phyloP scores from a whole-genome alignment of 495 filamentous ascomycete species.

The Annulohypoxylon maeteangense region DNA sequence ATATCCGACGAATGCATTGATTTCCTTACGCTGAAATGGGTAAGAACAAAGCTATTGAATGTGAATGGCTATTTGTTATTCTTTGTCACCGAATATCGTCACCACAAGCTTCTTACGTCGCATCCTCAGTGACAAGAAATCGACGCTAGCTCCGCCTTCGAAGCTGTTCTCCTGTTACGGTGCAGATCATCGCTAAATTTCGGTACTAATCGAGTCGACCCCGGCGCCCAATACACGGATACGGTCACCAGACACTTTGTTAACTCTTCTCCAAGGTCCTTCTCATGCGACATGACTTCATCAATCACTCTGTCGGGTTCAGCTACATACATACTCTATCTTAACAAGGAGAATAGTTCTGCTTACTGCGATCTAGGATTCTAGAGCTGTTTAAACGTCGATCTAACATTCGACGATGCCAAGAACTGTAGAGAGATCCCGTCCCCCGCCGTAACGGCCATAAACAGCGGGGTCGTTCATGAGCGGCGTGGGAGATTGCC shows the following conservation, averaged over 20 bases:
- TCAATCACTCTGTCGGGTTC: slow-evolving; percentile 9
- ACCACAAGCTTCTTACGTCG: slow-evolving; percentile 23
- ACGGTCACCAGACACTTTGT: neutral
- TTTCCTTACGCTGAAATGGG: neutral
- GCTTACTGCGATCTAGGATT: neutral
- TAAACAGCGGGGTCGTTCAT: slow-evolving; percentile 22
- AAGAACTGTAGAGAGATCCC: slow-evolving; percentile 18
- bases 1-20: slow-evolving; percentile 9
- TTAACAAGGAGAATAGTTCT: neutral
- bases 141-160: slow-evolving; percentile 8
- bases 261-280: neutral
- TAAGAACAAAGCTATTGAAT: neutral
- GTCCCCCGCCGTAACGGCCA: slow-evolving; percentile 19
- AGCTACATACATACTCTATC: slow-evolving; percentile 20
- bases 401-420: slow-evolving; percentile 25
- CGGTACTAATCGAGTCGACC: slow-evolving; percentile 20
- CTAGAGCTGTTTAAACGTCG: neutral
- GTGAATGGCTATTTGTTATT: slow-evolving; percentile 1
- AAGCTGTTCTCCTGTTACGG: slow-evolving; percentile 26
- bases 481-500: slow-evolving; percentile 33
- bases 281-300: slow-evolving; percentile 36
- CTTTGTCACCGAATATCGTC: slow-evolving; percentile 35
- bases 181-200: slow-evolving; percentile 24
- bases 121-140: slow-evolving; percentile 16
- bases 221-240: slow-evolving; percentile 3